A percentile compares a stretch with the other conserved stretches of the same genome.
phyloP scores from a whole-genome alignment of 78 protist species.

The Neovahlkampfia damariscottae region DNA sequence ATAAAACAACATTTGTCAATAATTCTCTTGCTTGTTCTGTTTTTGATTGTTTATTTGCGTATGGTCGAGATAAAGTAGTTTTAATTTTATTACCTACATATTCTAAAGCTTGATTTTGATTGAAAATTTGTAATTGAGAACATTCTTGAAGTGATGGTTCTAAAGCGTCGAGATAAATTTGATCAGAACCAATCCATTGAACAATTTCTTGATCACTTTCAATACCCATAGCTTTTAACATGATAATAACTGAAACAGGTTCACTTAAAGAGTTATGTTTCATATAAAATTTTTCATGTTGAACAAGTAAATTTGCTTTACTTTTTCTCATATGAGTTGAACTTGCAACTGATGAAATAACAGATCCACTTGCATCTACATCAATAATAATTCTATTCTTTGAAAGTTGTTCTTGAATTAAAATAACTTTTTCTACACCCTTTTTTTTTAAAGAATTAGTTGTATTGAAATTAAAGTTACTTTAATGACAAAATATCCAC shows the following conservation, averaged over 20 bases:
- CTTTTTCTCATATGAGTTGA: conserved; percentile 83
- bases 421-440: conserved; percentile 85
- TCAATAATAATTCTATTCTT: conserved; percentile 92
- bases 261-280: conserved; percentile 78
- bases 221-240: conserved; percentile 91
- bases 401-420: conserved; percentile 95
- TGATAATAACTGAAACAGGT: conserved; percentile 77
- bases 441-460: too few relatives aligned
- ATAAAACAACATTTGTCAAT: conserved; percentile 67
- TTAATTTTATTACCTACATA: conserved; percentile 47
- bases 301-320: conserved; percentile 49
- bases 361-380: conserved; percentile 51
- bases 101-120: conserved; percentile 66
- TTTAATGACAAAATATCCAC: conserved; percentile 53
- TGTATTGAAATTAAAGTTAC: too few relatives aligned
- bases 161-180: conserved; percentile 28
- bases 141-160: conserved; percentile 68
- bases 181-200: conserved; percentile 79
- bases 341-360: conserved; percentile 36
- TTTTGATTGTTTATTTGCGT: conserved; percentile 1
- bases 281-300: conserved; percentile 59
- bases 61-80: neutral
- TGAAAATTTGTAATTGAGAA: conserved; percentile 20
- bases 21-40: conserved; percentile 78
- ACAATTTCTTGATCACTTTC: conserved; percentile 72